Conservation (phyloP, 1,139 yeast species). For the Kurtzmaniella natalensis region DNA sequence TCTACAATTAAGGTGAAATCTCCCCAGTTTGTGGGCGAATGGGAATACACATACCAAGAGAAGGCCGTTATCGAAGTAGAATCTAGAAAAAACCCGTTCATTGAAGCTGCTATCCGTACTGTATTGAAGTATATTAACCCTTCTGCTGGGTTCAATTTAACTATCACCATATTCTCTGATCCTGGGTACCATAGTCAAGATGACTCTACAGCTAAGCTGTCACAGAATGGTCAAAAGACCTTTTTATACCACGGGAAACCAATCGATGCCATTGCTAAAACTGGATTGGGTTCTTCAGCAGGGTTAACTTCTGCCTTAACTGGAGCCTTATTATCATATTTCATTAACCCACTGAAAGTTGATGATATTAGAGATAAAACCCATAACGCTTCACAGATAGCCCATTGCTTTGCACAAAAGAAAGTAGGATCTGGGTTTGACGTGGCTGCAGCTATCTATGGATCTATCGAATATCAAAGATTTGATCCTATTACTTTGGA, state of each 20-base stretch:
- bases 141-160: slow-evolving; percentile 23
- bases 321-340: slow-evolving; percentile 58
- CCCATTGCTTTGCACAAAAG: slow-evolving; percentile 91
- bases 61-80: not conserved
- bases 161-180: slow-evolving; percentile 73
- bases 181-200: slow-evolving; percentile 84
- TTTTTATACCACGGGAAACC: slow-evolving; percentile 59
- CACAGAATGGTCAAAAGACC: slow-evolving; percentile 28
- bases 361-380: slow-evolving; percentile 27
- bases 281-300: slow-evolving; percentile 96
- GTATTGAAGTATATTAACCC: slow-evolving; percentile 51
- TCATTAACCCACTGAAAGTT: slow-evolving; percentile 18
- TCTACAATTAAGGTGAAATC: slow-evolving; percentile 49
- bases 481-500: slow-evolving; percentile 56
- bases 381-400: slow-evolving; percentile 82
- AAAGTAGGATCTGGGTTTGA: slow-evolving; percentile 97
- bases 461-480: slow-evolving; percentile 77
- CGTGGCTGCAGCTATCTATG: slow-evolving; percentile 92
- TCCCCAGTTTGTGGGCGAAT: slow-evolving; percentile 76
- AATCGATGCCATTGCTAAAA: slow-evolving; percentile 77
- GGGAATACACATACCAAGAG: slow-evolving; percentile 47
- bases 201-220: slow-evolving; percentile 28
- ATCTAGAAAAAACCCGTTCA: slow-evolving; percentile 60
- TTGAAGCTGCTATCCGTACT: slow-evolving; percentile 56
- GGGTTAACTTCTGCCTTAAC: slow-evolving; percentile 82